Conservation (phyloP, 2,329 filamentous ascomycete genomes). For the Hypocreales sp. region DNA sequence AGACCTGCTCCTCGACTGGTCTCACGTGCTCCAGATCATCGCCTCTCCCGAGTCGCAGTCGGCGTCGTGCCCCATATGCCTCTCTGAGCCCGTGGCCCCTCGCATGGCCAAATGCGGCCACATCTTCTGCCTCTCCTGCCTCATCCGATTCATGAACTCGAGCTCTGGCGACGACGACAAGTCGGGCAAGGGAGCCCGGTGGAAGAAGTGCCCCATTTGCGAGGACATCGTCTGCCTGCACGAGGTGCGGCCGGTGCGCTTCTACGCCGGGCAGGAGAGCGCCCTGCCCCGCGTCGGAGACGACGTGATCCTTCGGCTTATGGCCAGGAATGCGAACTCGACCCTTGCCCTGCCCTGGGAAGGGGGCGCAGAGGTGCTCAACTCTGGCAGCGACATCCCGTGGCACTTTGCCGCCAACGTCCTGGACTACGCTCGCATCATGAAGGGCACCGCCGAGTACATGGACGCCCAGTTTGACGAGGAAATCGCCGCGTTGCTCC, state of each 20-base stretch:
- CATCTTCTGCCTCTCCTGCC: constrained; percentile 86
- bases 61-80: constrained; percentile 84
- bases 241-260: constrained; percentile 77
- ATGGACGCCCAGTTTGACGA: constrained; percentile 67
- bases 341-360: constrained; percentile 82
- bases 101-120: constrained; percentile 96
- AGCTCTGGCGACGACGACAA: constrained; percentile 56
- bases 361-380: constrained; percentile 52
- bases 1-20: constrained; percentile 83
- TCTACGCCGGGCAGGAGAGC: constrained; percentile 80
- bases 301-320: constrained; percentile 77
- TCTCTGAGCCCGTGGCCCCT: constrained; percentile 82
- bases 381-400: constrained; percentile 61
- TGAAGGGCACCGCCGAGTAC: constrained; percentile 86
- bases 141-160: constrained; percentile 92
- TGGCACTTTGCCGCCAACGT: constrained; percentile 95
- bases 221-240: constrained; percentile 88
- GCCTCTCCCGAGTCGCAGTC: constrained; percentile 81
- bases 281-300: constrained; percentile 67
- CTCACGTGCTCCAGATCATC: constrained; percentile 76
- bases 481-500: constrained; percentile 59
- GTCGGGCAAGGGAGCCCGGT: constrained; percentile 56
- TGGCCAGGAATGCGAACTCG: constrained; percentile 65
- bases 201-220: constrained; percentile 94
- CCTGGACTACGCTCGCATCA: constrained; percentile 84